Percentiles rank a stretch among this genome's conserved stretches.
Evolutionary conservation across 768 basidiomycete species (phyloP).

Genomic region (Phylloporus sp.): DNA sequence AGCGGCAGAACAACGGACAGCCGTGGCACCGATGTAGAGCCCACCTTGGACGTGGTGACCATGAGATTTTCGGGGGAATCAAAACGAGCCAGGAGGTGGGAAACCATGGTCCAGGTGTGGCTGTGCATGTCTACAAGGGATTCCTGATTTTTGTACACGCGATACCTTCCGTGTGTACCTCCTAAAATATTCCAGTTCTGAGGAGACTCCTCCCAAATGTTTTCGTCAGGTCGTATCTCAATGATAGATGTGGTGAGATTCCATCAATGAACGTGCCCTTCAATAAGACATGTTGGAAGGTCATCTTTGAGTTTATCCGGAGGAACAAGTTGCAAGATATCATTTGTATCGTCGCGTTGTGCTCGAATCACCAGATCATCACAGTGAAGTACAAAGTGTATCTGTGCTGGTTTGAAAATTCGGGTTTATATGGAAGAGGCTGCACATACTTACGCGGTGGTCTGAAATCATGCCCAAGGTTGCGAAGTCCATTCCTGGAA

Average conservation of each 20-base stretch:
- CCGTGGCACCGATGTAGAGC: no score
- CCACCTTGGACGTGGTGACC: constrained; percentile 4
- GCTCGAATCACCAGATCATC: constrained; percentile 11
- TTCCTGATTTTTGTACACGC: neutral
- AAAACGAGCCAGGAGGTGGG: neutral
- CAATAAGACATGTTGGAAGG: constrained; percentile 20
- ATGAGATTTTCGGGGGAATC: constrained; percentile 4
- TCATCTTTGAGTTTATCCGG: constrained; percentile 9
- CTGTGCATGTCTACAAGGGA: constrained; percentile 19
- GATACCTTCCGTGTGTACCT: neutral
- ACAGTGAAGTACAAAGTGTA: constrained; percentile 8
- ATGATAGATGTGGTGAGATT: no score
- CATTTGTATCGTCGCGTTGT: neutral
- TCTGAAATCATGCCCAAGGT: constrained; percentile 1
- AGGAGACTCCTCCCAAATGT: no score
- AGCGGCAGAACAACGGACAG: neutral
- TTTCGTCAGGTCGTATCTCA: no score
- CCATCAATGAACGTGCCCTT: no score
- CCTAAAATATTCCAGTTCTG: no score
- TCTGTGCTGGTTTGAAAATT: constrained; percentile 4
- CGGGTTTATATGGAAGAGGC: no score
- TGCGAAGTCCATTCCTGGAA: neutral
- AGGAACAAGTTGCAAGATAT: constrained; percentile 16
- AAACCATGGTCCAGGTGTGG: constrained; percentile 18
- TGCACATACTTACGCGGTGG: constrained; percentile 9